Evolutionary conservation across 2,329 filamentous ascomycete species (phyloP), one percentile per base, ranked within the genome.

Genomic region (Pseudogymnoascus sp.): DNA sequence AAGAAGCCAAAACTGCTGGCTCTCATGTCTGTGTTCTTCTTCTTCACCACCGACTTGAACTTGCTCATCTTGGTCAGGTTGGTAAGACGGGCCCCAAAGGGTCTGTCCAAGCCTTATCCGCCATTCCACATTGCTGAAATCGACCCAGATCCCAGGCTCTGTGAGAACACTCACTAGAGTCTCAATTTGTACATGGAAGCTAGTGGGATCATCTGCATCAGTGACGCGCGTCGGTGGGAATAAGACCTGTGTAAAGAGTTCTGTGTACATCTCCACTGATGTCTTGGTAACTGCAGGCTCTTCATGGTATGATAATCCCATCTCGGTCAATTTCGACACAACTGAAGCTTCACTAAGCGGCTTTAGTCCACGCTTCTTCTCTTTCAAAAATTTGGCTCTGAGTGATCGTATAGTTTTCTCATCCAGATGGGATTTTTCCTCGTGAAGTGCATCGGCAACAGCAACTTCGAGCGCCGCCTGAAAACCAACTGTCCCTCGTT

Each of bases 71-170:
- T 80, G 77, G 65, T 83, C 81, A 42, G 41, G 27, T 15, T 81
- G 80, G 27, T 78, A 71, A 5, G 77, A 74, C 13, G 78, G 75
- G 13, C 81, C 85, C 87, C 88, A 91, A 2, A 91, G 74, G 42
- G 91, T 80, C 73, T 90, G 88, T 5, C 88, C 88, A 1, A 91
- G 77, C 10, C 87, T 80, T 63, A 91, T 87, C 38, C 88, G 81
- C 87, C 87, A 91, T 70, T 91, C 88, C 5, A 91, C 85, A 33
- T 86, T 80, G 17, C 86, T 88, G 66, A 91, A 88, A 72, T 91
- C 87, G 60, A 88, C 81, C 88, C 88, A 91, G 51, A 89, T 82
- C 62, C 87, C 86, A 61, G 85, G 80, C 6, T 83, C 76, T 0
- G 81, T 83, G 48, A 91, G 78, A 8, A 88, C 82, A 70, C 84